Conservation (phyloP, 345 rosid species). For the Gossypium anomalum region DNA sequence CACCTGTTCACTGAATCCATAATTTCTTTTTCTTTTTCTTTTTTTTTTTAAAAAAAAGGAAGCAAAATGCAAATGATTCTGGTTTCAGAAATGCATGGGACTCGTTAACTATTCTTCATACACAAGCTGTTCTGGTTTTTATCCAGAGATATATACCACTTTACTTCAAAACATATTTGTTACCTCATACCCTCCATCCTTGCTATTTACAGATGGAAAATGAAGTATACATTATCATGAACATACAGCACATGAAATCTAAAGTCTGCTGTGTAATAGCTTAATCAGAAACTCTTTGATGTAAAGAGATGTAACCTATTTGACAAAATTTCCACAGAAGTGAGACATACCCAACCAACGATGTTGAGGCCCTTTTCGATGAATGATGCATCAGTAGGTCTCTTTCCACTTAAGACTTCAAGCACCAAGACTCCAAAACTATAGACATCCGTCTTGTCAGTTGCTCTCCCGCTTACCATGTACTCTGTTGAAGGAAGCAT, state of each 20-base stretch:
- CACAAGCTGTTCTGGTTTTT: background rate
- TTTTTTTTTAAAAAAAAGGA: background rate
- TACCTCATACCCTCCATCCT: background rate
- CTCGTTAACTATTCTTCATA: background rate
- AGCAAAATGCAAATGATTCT: background rate
- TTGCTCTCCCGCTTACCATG: constrained; percentile 98
- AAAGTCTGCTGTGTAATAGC: background rate
- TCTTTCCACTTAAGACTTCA: constrained; percentile 90
- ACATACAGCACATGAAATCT: background rate
- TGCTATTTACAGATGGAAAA: background rate
- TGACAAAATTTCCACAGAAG: background rate
- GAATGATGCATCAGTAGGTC: constrained; percentile 94
- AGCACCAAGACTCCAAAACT: constrained; percentile 95
- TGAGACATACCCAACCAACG: constrained; percentile 89
- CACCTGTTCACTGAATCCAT: too few species aligned
- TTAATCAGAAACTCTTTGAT: background rate
- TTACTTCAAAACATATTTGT: background rate
- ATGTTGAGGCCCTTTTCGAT: constrained; percentile 95
- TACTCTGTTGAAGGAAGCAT: constrained; percentile 56
- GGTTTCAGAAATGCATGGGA: background rate
- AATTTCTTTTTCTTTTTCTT: too few species aligned
- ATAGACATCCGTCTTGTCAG: constrained; percentile 95
- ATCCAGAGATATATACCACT: background rate
- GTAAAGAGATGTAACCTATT: background rate
- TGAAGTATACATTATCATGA: background rate